Evolutionary conservation across 805 yeast genomes (phyloP).

Genomic region (Myxozyma neotropica): DNA sequence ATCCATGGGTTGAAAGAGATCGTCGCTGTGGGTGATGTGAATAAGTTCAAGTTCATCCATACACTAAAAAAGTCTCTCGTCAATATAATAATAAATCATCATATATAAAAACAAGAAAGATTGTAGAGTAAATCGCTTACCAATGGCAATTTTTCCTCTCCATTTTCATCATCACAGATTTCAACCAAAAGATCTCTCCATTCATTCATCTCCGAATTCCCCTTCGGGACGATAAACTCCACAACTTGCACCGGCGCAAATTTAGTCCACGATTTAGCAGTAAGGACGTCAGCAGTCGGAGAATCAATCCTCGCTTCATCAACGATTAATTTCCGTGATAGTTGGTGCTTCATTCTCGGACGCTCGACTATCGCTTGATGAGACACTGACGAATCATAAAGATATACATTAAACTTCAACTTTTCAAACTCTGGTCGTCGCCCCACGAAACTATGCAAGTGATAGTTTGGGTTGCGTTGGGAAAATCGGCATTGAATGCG

Average conservation of each 20-base stretch:
- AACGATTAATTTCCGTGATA: neutral
- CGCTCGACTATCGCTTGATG: slow-evolving; percentile 8
- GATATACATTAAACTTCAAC: slow-evolving; percentile 15
- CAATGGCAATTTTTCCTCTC: slow-evolving; percentile 1
- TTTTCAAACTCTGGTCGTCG: slow-evolving; percentile 9
- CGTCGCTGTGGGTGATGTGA: neutral
- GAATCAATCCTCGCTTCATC: neutral
- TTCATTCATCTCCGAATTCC: neutral
- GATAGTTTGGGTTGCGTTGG: slow-evolving; percentile 1
- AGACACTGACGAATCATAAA: slow-evolving; percentile 8
- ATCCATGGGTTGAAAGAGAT: neutral
- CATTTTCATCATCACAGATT: slow-evolving; percentile 12
- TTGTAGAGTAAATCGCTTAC: slow-evolving; percentile 1
- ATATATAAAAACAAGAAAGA: neutral
- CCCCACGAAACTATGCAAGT: neutral
- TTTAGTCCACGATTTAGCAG: neutral
- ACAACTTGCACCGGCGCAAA: slow-evolving; percentile 21
- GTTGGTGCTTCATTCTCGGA: neutral
- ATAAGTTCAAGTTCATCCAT: slow-evolving; percentile 3
- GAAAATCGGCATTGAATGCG: slow-evolving; percentile 15
- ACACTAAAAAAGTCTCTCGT: too few species aligned
- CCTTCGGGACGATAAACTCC: slow-evolving; percentile 15
- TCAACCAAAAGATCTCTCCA: slow-evolving; percentile 28
- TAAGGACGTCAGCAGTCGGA: neutral
- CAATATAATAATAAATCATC: neutral